Evolutionary conservation across 768 basidiomycete species (phyloP), one percentile per base, ranked within the genome.

Genomic region (Cystoderma amianthinum): DNA sequence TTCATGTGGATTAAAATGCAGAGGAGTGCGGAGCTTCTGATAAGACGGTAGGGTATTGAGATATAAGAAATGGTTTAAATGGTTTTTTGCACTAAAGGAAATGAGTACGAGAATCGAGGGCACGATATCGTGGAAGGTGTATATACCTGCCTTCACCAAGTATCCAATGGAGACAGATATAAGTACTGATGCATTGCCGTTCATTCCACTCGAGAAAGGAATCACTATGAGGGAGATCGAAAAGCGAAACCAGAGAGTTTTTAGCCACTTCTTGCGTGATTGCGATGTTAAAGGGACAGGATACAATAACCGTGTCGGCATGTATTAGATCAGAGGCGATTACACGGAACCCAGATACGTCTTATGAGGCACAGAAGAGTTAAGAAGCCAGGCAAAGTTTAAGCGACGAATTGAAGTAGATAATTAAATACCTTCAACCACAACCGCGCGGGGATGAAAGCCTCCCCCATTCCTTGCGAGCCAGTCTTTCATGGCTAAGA

Each of bases 1-100:
- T 55, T 98, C 94, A 12, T 52, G 39, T 0, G 55, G 36, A 0
- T 74, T 74, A 54, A 90, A 96, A 47, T 86, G 79, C 10, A 92
- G 65, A 0, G 92, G 75, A 0, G 93, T 94, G 11, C 69, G 62
- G 0, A 95, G 67, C 39, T 71, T 65, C 2, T 67, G 60, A 0
- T 69, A 36, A 0, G 65, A 19, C 0, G 94, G 94, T 1, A 96
- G 68, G 5, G 72, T 76, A 16, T 72, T 61, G 19, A 91, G 55
- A 56, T 97, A 98, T 2, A 74, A 70, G 18, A 58, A 53, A 55
- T 87, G 82, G 7, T 45, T 48, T 38, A 72, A 46, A 38, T 15
- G 15, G 9, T 9, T 15, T 30, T 9, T 9, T 49, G 38, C 46
- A 41, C 39, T 42, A 42, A 32, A n/a, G n/a, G n/a, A n/a, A n/a